Percentiles rank a stretch among this genome's conserved stretches.
Evolutionary conservation across 345 rosid genomes (phyloP).

Genomic region (Rhodamnia rubescens): DNA sequence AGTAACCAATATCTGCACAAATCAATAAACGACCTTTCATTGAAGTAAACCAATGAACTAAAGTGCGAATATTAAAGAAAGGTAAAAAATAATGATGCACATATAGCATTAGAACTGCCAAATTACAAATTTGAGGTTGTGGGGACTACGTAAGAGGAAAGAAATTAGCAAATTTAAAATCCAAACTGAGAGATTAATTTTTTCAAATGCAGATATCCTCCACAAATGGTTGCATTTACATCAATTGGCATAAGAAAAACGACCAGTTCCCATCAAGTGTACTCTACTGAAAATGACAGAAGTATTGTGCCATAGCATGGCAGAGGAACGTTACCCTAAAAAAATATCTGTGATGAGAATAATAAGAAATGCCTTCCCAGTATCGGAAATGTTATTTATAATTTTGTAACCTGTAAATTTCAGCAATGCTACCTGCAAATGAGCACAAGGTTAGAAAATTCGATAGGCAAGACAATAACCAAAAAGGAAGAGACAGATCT

Average conservation of each 20-base stretch:
- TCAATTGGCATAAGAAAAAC: not conserved
- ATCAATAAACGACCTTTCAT: not conserved
- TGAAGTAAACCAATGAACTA: not conserved
- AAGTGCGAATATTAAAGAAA: not conserved
- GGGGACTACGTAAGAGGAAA: not conserved
- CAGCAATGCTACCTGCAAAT: constrained; percentile 80
- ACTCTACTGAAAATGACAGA: not conserved
- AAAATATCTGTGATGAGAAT: constrained; percentile 69
- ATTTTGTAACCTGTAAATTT: constrained; percentile 88
- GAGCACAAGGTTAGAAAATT: not conserved
- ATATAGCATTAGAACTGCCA: not conserved
- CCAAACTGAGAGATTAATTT: not conserved
- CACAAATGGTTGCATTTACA: not conserved
- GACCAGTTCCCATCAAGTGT: not conserved
- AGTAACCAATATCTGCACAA: not conserved
- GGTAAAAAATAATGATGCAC: not conserved
- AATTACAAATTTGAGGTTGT: not conserved
- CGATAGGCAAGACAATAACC: not conserved
- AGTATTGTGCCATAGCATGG: not conserved
- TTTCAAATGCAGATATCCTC: not conserved
- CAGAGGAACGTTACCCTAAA: constrained; percentile 48
- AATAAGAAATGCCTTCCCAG: constrained; percentile 86
- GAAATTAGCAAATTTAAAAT: not conserved
- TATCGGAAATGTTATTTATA: constrained; percentile 68
- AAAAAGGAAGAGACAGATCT: not conserved